Evolutionary conservation across 2,329 filamentous ascomycete species (phyloP).

Genomic region (Alternaria sp.): DNA sequence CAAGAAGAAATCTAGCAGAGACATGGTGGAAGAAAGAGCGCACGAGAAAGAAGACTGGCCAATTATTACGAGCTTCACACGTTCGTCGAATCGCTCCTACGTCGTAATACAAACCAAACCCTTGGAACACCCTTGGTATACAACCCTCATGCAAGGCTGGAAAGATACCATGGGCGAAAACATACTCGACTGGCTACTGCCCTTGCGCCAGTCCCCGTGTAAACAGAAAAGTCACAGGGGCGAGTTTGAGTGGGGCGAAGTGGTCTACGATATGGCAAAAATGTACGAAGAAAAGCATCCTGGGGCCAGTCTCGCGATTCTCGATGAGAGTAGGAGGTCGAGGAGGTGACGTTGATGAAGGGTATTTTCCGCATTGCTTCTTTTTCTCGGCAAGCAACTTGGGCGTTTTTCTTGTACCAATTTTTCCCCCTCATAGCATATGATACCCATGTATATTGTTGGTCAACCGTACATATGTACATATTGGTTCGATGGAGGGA

Average conservation of each 20-base stretch:
- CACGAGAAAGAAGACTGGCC: conserved; percentile 30
- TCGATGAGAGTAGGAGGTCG: conserved; percentile 19
- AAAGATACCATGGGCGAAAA: conserved; percentile 79
- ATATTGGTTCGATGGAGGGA: neutral
- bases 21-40: neutral
- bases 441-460: conserved; percentile 31
- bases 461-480: conserved; percentile 11
- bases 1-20: conserved; percentile 15
- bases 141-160: conserved; percentile 75
- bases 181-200: conserved; percentile 80
- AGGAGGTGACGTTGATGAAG: conserved; percentile 6
- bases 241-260: conserved; percentile 72
- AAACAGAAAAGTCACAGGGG: conserved; percentile 71
- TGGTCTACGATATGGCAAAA: conserved; percentile 57
- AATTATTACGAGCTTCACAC: conserved; percentile 8
- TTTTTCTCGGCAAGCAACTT: neutral
- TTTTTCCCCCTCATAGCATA: conserved; percentile 13
- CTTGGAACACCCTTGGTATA: conserved; percentile 86
- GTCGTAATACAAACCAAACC: conserved; percentile 77
- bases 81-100: conserved; percentile 59
- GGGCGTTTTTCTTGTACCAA: neutral
- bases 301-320: conserved; percentile 28
- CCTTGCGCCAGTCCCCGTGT: conserved; percentile 77
- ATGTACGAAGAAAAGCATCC: conserved; percentile 40
- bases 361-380: conserved; percentile 21